phyloP scores from a whole-genome alignment of 306 rosid genomes.

The Begonia peltatifolia region DNA sequence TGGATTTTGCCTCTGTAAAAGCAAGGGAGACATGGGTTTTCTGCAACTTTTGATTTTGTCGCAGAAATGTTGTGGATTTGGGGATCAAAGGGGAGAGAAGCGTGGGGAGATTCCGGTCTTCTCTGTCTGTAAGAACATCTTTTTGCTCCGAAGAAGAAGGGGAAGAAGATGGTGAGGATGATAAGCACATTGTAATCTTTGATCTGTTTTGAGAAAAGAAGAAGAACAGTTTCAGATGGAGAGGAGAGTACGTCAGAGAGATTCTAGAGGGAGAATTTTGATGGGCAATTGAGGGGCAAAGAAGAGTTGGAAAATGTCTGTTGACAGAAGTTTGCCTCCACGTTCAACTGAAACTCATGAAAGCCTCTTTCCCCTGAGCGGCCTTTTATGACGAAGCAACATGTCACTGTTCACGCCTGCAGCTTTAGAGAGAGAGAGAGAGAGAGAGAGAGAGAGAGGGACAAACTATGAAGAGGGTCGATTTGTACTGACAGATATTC shows the following conservation, averaged over 20 bases:
- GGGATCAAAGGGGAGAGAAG: conserved; percentile 22
- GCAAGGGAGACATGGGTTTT: conserved; percentile 16
- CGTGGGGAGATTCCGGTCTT: conserved; percentile 15
- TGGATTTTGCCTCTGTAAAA: conserved; percentile 34
- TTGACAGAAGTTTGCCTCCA: not conserved
- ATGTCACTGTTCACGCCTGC: conserved; percentile 7
- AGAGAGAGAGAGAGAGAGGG: no score
- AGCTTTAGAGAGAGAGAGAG: not conserved
- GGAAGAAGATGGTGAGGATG: not conserved
- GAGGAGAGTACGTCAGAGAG: not conserved
- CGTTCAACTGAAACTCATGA: not conserved
- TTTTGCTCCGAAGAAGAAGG: conserved; percentile 10
- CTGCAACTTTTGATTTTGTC: conserved; percentile 6
- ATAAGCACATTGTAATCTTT: conserved; percentile 19
- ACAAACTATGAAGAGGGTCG: no score
- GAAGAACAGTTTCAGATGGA: not conserved
- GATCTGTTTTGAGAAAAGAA: not conserved
- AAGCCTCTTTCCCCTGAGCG: conserved; percentile 1
- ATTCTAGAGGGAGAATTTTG: not conserved
- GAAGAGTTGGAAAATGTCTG: no score
- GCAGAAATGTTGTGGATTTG: conserved; percentile 22
- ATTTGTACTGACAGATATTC: no score
- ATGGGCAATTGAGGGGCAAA: not conserved
- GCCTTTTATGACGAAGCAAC: conserved; percentile 5
- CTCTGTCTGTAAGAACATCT: conserved; percentile 9